These are phyloP conservation scores for Ceratonia siliqua DNA, from an alignment of 306 rosid species.

Conservation along the genomic window DNA sequence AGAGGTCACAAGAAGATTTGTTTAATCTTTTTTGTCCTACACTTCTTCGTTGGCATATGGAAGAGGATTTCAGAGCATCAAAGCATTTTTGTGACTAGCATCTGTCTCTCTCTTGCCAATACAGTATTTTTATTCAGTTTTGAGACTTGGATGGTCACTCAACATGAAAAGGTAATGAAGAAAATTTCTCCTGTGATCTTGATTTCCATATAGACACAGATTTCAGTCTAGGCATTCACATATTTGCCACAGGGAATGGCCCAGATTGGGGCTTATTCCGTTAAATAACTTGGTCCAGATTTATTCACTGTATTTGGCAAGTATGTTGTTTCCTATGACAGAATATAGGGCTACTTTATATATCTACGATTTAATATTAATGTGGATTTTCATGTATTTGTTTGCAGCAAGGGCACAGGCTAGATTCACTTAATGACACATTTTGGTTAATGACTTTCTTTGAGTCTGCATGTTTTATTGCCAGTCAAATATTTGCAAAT, in stretches of 20 bases:
- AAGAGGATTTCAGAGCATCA: constrained; percentile 64
- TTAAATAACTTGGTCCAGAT: constrained; percentile 28
- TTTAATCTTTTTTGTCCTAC: constrained; percentile 66
- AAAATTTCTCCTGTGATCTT: constrained; percentile 26
- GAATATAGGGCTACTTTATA: constrained; percentile 1
- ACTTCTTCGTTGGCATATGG: constrained; percentile 67
- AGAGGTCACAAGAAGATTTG: constrained; percentile 83
- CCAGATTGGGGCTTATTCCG: constrained; percentile 25
- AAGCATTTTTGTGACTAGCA: constrained; percentile 60
- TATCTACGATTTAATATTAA: constrained; percentile 24
- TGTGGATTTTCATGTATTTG: constrained; percentile 21
- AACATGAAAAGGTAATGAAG: constrained; percentile 77
- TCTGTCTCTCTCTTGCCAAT: constrained; percentile 67
- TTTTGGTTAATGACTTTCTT: constrained; percentile 89
- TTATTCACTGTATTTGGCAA: constrained; percentile 9
- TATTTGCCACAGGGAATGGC: constrained; percentile 21
- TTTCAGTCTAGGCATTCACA: constrained; percentile 17
- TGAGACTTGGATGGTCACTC: constrained; percentile 86
- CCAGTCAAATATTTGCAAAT: constrained; percentile 80
- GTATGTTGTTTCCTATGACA: constrained; percentile 10
- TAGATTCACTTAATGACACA: constrained; percentile 74
- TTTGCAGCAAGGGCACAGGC: constrained; percentile 88
- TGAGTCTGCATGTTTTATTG: constrained; percentile 77
- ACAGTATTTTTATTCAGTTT: constrained; percentile 74
- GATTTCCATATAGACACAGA: constrained; percentile 15